Conservation (phyloP, 164 flowering plant species). For the Annona cherimola region DNA sequence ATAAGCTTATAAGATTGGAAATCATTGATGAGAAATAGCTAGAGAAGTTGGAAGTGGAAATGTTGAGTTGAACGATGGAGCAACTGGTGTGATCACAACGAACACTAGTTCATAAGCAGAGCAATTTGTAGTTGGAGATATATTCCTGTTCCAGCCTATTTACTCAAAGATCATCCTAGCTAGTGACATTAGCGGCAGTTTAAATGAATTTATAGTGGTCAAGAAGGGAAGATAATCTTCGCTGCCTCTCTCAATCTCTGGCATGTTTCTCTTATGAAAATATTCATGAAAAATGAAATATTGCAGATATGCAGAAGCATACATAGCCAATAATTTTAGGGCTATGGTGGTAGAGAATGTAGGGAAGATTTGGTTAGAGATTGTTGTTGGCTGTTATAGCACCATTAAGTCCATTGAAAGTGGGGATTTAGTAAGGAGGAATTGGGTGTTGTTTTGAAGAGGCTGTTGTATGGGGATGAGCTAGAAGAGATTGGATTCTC, state of each 20-base stretch:
- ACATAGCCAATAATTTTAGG: constrained; percentile 28
- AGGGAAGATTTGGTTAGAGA: constrained; percentile 35
- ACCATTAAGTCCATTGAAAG: constrained; percentile 43
- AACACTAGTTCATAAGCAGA: no score
- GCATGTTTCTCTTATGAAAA: constrained; percentile 52
- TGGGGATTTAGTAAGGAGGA: constrained; percentile 56
- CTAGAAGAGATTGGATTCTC: constrained; percentile 40
- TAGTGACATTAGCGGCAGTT: constrained; percentile 72
- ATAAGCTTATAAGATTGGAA: no score
- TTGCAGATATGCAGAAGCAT: constrained; percentile 31
- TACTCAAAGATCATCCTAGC: constrained; percentile 29
- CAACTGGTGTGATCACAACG: constrained; percentile 44
- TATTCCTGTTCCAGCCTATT: constrained; percentile 49
- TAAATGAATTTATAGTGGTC: constrained; percentile 54
- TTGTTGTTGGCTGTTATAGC: constrained; percentile 53
- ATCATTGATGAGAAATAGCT: no score
- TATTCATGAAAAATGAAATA: constrained; percentile 29
- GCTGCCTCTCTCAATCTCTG: constrained; percentile 52
- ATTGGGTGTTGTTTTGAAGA: constrained; percentile 39
- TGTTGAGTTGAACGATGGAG: constrained; percentile 54
- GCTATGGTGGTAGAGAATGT: constrained; percentile 43
- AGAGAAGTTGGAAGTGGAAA: no score
- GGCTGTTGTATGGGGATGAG: constrained; percentile 26
- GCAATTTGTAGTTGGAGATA: constrained; percentile 54
- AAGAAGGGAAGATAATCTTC: constrained; percentile 34